Evolutionary conservation across 1,139 yeast species (phyloP).

Genomic region (Pneumocystis canis): DNA sequence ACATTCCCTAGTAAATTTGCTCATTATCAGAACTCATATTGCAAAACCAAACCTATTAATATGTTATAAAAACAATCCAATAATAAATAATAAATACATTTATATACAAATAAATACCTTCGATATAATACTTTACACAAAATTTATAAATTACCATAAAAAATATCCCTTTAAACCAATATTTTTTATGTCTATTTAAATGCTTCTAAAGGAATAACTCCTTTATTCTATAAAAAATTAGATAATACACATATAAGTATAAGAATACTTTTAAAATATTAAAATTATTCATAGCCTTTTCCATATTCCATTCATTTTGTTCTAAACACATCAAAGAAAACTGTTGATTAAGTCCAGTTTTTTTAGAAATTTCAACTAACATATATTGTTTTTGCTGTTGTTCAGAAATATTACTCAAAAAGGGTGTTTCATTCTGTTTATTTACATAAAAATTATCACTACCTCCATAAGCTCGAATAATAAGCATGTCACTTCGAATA

Average conservation of each 20-base stretch:
- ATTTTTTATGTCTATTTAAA: not conserved
- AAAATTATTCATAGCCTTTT: conserved; percentile 55
- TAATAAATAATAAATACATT: not conserved
- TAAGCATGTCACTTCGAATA: conserved; percentile 10
- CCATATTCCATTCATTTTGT: conserved; percentile 76
- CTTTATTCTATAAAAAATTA: not conserved
- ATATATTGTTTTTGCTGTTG: conserved; percentile 43
- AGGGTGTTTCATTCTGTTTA: not conserved
- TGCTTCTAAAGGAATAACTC: not conserved
- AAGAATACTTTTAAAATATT: conserved; percentile 21
- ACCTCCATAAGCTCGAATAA: conserved; percentile 12
- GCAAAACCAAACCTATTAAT: not conserved
- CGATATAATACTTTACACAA: not conserved
- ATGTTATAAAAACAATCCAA: not conserved
- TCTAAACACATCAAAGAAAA: conserved; percentile 75
- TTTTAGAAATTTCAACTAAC: conserved; percentile 48
- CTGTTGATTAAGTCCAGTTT: conserved; percentile 63
- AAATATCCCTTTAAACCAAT: not conserved
- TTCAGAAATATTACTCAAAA: conserved; percentile 14
- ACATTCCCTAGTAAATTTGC: not conserved
- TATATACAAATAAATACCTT: not conserved
- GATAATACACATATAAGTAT: not conserved
- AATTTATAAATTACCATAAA: not conserved
- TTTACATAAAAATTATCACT: conserved; percentile 8
- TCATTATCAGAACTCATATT: not conserved